Evolutionary conservation across 2,329 filamentous ascomycete species (phyloP), one percentile per base, ranked within the genome.

Genomic region (Aureobasidium namibiae): DNA sequence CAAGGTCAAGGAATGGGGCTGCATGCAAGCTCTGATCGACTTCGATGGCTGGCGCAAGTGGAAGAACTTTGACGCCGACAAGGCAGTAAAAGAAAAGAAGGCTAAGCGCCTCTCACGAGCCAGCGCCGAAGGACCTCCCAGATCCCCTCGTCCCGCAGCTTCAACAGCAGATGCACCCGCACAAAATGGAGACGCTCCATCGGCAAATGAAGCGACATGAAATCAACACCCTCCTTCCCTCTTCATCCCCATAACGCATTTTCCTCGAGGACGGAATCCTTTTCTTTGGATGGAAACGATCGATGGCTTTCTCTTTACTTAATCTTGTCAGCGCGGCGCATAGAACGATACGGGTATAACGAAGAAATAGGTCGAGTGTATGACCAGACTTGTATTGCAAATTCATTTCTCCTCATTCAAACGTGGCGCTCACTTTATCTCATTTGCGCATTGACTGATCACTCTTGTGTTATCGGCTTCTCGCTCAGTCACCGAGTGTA

Each of bases 1-100:
- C 60, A 99, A 99, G 73, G 92, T 97, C 66, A 96, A 95, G 76
- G 94, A 99, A 79, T 99, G 94, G 94, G 94, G 94, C 60, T 97
- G 94, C 77, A 99, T 99, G 94, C 94, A 97, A 77, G 94, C 94
- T 10, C 81, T 99, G 24, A 97, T 99, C 68, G 94, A 99, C 76
- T 97, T 94, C 71, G 92, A 97, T 71, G 94, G 94, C 62, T 99
- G 94, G 94, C 84, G 92, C 59, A 90, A 90, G 73, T 99, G 94
- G 94, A 96, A 96, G 44, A 48, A 59, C 38, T 53, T 59, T 26
- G 46, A 48, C n/a, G 56, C 56, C 31, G 56, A 59, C 24, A 59
- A 49, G 36, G 54, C 44, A 16, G 44, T 26, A 5, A 59, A 50
- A 42, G 57, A 59, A 39, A 59, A 53, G 39, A 59, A 59, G 33